Base-by-base conservation (phyloP, 805 yeast species). In the Limtongia smithiae region DNA sequence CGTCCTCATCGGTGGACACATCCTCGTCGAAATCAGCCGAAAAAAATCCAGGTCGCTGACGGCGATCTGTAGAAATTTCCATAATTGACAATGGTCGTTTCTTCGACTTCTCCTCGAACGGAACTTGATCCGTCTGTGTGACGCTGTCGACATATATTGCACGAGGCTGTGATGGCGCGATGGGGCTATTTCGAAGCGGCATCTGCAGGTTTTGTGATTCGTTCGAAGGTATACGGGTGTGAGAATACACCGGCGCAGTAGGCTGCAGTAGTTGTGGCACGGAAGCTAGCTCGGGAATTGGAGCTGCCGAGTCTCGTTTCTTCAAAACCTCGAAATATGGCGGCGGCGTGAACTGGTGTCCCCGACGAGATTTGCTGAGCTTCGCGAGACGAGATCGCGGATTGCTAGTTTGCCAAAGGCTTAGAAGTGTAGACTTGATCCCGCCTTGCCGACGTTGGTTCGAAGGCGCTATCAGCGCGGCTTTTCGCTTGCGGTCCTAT, bases 1-100 rank as follows among this genome's bases (percentile, higher is more conserved):
- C 44, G 15, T 24, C 33, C 3, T 47, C 58, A 5, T 59, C 59
- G 9, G 59, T 64, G 17, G 60, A 62, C n/a, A n/a, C n/a, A 32
- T 63, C 58, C 43, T 62, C 58, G n/a, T 64, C 68, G 37, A 68
- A 64, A 24, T 61, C 62, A 1, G 68, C 71, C 2, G 66, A 55
- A 33, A 64, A 62, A 41, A 55, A 65, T 1, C 71, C 71, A 0
- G 68, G 69, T 5, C 60, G 54, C n/a, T 54, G 48, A 20, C 50
- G 50, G 17, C 69, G 54, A 2, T 60, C 62, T 17, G 44, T 38
- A 2, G 66, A 54, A 15, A 64, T 43, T 22, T 61, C 63, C 14
- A 55, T 33, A 5, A 63, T 28, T 22, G 61, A 60, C 8, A 64
- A 30, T 14, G 53, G 53, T 20, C 59, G 41, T 25, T 50, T 49